Conservation (phyloP, 495 filamentous ascomycete genomes). For the Lophiotrema nucula region DNA sequence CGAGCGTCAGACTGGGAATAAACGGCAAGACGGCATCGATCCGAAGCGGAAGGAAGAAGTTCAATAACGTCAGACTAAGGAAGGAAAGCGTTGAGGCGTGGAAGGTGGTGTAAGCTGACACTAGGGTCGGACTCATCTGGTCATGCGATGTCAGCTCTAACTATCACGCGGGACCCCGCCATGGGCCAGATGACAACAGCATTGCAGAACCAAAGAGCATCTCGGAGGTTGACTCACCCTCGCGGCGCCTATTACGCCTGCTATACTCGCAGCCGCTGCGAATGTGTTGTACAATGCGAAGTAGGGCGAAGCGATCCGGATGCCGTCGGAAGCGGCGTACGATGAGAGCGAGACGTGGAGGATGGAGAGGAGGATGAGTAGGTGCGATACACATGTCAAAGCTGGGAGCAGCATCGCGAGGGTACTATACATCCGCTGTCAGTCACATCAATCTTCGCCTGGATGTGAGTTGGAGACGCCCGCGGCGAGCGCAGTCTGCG, state of each 20-base stretch:
- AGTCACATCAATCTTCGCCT: not conserved
- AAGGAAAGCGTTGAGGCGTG: not conserved
- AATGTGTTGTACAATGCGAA: too few relatives aligned
- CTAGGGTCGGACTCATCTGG: not conserved
- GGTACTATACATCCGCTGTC: not conserved
- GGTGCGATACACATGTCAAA: not conserved
- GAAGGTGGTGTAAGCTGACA: slow-evolving; percentile 11
- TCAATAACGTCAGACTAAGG: slow-evolving; percentile 2
- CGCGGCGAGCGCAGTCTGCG: too few relatives aligned
- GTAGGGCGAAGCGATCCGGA: too few relatives aligned
- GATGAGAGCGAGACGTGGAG: not conserved
- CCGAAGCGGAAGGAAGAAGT: not conserved
- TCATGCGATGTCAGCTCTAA: slow-evolving; percentile 4
- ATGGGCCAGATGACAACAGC: too few relatives aligned
- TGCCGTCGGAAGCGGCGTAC: too few relatives aligned
- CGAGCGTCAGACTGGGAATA: not conserved
- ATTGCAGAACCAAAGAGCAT: too few relatives aligned
- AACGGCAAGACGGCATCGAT: not conserved
- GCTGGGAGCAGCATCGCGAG: not conserved
- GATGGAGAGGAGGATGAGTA: not conserved
- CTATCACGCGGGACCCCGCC: too few relatives aligned
- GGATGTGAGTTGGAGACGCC: too few relatives aligned
- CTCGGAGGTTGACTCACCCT: too few relatives aligned
- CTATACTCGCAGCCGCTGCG: slow-evolving; percentile 12
- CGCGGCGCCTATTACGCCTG: slow-evolving; percentile 23